Evolutionary conservation across 2,329 filamentous ascomycete species (phyloP).

Genomic region (Alternaria solani): DNA sequence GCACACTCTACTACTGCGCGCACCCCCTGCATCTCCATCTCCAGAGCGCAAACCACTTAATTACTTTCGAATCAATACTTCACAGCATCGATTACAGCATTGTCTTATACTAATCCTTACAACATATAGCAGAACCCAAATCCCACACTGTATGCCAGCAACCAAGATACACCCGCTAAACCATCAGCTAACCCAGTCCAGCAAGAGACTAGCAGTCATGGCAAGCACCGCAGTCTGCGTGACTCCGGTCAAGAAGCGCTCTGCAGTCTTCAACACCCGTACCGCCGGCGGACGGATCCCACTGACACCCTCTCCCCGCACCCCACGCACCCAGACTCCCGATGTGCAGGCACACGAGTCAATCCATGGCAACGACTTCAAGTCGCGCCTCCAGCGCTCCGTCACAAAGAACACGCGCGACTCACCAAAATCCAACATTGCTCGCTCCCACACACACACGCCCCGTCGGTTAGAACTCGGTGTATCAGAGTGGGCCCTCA

Average conservation of each 20-base stretch:
- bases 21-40: conserved; percentile 27
- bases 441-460: conserved; percentile 68
- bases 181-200: conserved; percentile 31
- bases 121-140: conserved; percentile 38
- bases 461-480: conserved; percentile 89
- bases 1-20: conserved; percentile 23
- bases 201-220: conserved; percentile 65
- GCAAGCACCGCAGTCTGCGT: conserved; percentile 77
- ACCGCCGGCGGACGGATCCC: conserved; percentile 95
- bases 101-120: conserved; percentile 52
- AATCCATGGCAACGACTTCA: conserved; percentile 75
- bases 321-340: conserved; percentile 58
- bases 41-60: conserved; percentile 26
- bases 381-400: conserved; percentile 78
- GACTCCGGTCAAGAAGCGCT: conserved; percentile 94
- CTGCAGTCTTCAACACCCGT: conserved; percentile 88
- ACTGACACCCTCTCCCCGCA: conserved; percentile 86
- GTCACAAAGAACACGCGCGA: conserved; percentile 73
- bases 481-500: conserved; percentile 90
- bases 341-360: conserved; percentile 69
- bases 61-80: conserved; percentile 50
- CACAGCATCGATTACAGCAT: conserved; percentile 50
- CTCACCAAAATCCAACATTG: conserved; percentile 97
- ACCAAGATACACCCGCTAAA: conserved; percentile 6
- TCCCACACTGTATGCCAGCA: conserved; percentile 38